Percentiles rank a stretch among this genome's conserved stretches.
Conservation (phyloP, 2,329 filamentous ascomycete genomes). For the Calonectria montana region DNA sequence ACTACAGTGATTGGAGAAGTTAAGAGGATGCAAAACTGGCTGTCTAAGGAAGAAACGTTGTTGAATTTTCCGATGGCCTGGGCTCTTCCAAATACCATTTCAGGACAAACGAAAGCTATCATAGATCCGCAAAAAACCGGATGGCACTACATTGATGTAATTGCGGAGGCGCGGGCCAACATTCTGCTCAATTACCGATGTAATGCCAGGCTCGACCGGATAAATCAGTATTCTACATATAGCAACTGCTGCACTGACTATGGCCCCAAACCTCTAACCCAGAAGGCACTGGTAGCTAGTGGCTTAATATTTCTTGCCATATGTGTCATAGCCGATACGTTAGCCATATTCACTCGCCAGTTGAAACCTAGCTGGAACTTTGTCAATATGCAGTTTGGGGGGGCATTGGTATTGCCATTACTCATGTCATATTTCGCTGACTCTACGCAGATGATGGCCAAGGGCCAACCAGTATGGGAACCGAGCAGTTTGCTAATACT, state of each 20-base stretch:
- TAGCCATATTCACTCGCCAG: conserved; percentile 24
- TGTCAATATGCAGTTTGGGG: conserved; percentile 38
- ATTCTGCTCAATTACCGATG: conserved; percentile 67
- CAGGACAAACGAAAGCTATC: conserved; percentile 29
- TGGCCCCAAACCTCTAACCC: conserved; percentile 39
- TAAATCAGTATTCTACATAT: conserved; percentile 54
- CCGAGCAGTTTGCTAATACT: conserved; percentile 36
- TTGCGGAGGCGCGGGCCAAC: conserved; percentile 47
- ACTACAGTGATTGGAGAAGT: conserved; percentile 22
- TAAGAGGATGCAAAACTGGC: conserved; percentile 34
- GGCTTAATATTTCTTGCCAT: conserved; percentile 34
- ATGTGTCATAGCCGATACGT: conserved; percentile 30
- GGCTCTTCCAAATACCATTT: conserved; percentile 31
- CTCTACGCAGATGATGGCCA: conserved; percentile 44
- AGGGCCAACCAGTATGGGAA: conserved; percentile 40
- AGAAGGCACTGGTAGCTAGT: conserved; percentile 35
- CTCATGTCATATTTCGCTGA: conserved; percentile 46
- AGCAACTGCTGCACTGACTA: conserved; percentile 66
- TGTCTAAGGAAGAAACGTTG: conserved; percentile 24
- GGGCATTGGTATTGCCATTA: conserved; percentile 40
- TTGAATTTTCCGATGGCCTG: conserved; percentile 34
- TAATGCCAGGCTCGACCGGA: conserved; percentile 51
- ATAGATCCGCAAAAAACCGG: conserved; percentile 37
- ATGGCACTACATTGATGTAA: conserved; percentile 45
- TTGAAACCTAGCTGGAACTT: conserved; percentile 25